Evolutionary conservation across 176 grass and related monocot genomes (phyloP).

Genomic region (sorghum (Sorghum bicolor)): DNA sequence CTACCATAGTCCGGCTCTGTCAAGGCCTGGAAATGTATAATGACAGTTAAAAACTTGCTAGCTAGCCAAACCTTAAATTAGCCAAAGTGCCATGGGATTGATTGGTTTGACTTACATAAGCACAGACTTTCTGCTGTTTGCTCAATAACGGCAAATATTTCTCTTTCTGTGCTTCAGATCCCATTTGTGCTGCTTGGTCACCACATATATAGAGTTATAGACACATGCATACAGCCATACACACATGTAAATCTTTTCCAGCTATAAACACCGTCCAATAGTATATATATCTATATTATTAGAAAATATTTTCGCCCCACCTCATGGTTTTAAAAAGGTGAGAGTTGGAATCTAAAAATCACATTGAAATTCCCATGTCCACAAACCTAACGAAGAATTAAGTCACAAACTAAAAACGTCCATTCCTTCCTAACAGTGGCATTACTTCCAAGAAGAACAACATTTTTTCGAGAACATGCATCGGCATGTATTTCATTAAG

Average conservation of each 20-base stretch:
- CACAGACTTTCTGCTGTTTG: slow-evolving; percentile 39
- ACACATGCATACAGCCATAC: neutral
- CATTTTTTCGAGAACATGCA: no score
- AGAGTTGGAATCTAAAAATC: no score
- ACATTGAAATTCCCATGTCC: neutral
- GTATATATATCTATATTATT: neutral
- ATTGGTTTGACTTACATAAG: slow-evolving; percentile 42
- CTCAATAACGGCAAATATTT: slow-evolving; percentile 52
- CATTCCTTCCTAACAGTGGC: neutral
- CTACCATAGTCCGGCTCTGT: slow-evolving; percentile 63
- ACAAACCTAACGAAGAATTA: neutral
- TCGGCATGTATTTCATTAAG: no score
- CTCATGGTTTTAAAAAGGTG: no score
- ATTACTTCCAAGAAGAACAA: neutral
- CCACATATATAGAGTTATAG: slow-evolving; percentile 3
- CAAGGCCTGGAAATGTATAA: slow-evolving; percentile 42
- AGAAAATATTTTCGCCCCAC: no score
- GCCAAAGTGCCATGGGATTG: neutral
- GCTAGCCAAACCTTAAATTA: neutral
- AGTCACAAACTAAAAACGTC: neutral
- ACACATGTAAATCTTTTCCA: neutral
- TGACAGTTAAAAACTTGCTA: neutral
- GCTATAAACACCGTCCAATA: neutral
- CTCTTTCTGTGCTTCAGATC: slow-evolving; percentile 61
- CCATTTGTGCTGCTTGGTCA: slow-evolving; percentile 29